phyloP scores from a whole-genome alignment of 148 eudicot species.

The Beta vulgaris region DNA sequence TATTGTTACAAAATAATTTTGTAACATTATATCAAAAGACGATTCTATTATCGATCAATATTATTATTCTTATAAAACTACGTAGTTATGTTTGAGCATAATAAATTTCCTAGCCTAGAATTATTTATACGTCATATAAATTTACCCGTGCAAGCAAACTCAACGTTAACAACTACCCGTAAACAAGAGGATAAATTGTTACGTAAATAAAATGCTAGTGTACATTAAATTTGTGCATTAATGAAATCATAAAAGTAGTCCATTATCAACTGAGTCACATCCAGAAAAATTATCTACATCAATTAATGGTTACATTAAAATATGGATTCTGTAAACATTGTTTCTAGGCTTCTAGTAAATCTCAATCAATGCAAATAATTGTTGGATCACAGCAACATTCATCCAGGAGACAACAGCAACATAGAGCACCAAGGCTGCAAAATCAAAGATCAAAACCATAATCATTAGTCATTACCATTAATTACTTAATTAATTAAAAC shows the following conservation, averaged over 20 bases:
- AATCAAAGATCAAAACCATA: background rate
- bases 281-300: background rate
- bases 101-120: too few species aligned
- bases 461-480: background rate
- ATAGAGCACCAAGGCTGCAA: constrained; percentile 51
- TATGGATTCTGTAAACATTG: background rate
- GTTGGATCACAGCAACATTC: constrained; percentile 54
- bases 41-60: too few species aligned
- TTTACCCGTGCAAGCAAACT: too few species aligned
- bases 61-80: too few species aligned
- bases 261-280: background rate
- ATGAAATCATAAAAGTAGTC: too few species aligned
- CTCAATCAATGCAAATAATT: constrained; percentile 27
- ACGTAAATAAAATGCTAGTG: too few species aligned
- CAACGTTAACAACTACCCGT: too few species aligned
- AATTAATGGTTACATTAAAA: constrained; percentile 1
- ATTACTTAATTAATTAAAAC: background rate
- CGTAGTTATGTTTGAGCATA: too few species aligned
- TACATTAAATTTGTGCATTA: background rate
- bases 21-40: too few species aligned
- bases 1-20: too few species aligned
- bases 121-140: too few species aligned
- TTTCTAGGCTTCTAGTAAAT: background rate
- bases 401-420: constrained; percentile 43
- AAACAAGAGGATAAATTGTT: too few species aligned